Evolutionary conservation across 805 yeast genomes (phyloP), one percentile per base, ranked within the genome.

Genomic region (Clavispora carvajalis): DNA sequence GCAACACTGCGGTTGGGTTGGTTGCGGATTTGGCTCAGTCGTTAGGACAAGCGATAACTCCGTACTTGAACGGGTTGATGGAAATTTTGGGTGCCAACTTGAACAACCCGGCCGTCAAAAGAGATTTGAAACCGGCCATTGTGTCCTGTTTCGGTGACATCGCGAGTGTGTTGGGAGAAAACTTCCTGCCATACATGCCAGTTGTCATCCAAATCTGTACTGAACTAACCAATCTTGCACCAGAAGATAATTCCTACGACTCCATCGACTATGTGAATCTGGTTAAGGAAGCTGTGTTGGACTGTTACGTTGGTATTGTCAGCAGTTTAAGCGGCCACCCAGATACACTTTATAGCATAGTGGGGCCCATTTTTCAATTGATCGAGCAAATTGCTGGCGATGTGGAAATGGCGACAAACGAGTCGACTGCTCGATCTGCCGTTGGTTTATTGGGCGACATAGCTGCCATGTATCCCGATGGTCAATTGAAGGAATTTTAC

Each of bases 1-100:
- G 96, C 55, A 77, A 77, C 47, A 86, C 96, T 5, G 95, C 98
- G 3, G 89, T 93, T 42, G 98, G 99, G 4, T 75, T 93, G 37
- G 89, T 93, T 44, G 96, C 96, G 15, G 99, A 93, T 65, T 82
- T 91, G 51, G 78, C 95, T 8, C 95, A 89, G 57, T 87, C 97
- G 0, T 73, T 93, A 39, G 95, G 95, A 23, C 74, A 71, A 18
- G 73, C 72, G 21, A 79, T 90, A 50, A 74, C 76, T 43, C 87
- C 84, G 40, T 91, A 86, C 60, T 79, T 85, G 47, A 80, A 80
- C 44, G 84, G 82, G 3, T 76, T 91, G 57, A 89, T 93, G 95
- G 77, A 77, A 38, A 83, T 84, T 36, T 74, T 93, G 57, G 91
- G 95, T 39, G 73, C 75, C 36, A 79, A 80, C 55, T 72, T 93